Evolutionary conservation across 148 eudicot species (phyloP), one percentile per base, ranked within the genome.

Genomic region (Tetragonia tetragonoides): DNA sequence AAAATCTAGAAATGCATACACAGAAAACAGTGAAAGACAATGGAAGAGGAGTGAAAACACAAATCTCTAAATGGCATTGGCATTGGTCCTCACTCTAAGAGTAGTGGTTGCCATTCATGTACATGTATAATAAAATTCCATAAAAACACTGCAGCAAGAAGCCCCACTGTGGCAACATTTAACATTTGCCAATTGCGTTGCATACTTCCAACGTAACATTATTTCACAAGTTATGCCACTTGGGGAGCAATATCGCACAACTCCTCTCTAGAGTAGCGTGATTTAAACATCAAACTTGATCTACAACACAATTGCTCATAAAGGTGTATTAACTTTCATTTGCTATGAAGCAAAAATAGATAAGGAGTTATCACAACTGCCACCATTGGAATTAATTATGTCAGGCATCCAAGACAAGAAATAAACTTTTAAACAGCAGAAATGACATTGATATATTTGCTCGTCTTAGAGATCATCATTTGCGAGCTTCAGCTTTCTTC

Each of bases 401-500:
- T 73, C 66, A 59, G 42, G 56, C 72, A 65, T 37, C 42, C n/a
- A 77, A 42, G 59, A 73, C 64, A 73, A 65, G 34, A 59, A 17
- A 57, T 20, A 65, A 23, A 70, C 51, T 70, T 70, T 64, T n/a
- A 11, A 20, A 10, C 65, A 62, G n/a, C 42, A 57, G 56, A 39
- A 39, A 66, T 16, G 37, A 8, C 15, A 15, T 40, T 73, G 41
- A 51, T 40, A 40, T 51, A 59, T 6, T 77, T 28, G 44, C 62
- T 47, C 12, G 69, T 62, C 79, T 65, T 81, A 72, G 59, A 47
- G 71, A 54, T 71, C 5, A 47, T 89, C 85, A 91, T 84, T 91
- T 93, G 79, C 96, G 93, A 51, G 86, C 95, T 86, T 94, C 98
- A 2, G 75, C 80, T 86, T 94, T 94, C 97, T 92, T 94, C 78